phyloP scores from a whole-genome alignment of 768 basidiomycete genomes.

The Asterophora lycoperdoides region DNA sequence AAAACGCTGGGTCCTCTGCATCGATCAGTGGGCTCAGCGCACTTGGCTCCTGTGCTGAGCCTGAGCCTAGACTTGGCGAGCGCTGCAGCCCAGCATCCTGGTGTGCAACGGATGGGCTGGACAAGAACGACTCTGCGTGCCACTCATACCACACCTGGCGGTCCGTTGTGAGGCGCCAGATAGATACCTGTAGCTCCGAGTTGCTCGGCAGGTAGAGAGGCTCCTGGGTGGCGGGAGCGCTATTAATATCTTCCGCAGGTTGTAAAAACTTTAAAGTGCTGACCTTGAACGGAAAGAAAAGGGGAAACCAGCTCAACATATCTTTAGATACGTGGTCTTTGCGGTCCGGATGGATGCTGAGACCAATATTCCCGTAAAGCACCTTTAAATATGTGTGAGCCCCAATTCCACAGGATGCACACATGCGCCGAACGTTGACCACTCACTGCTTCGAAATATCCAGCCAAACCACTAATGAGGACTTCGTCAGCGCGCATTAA shows the following conservation, averaged over 20 bases:
- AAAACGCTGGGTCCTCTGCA: constrained; percentile 42
- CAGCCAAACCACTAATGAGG: constrained; percentile 68
- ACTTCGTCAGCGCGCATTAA: constrained; percentile 1
- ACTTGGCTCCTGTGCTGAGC: too few species aligned
- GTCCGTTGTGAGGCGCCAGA: constrained; percentile 91
- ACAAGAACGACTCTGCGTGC: constrained; percentile 91
- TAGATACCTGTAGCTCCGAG: constrained; percentile 86
- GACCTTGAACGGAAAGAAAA: constrained; percentile 90
- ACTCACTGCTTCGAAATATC: constrained; percentile 87
- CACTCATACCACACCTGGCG: constrained; percentile 98
- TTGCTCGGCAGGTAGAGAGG: constrained; percentile 91
- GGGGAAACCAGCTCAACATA: constrained; percentile 99
- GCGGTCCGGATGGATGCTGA: constrained; percentile 91
- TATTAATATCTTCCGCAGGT: neutral
- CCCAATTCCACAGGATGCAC: neutral
- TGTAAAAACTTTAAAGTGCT: constrained; percentile 1
- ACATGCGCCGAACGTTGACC: neutral
- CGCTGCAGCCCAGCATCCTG: constrained; percentile 25
- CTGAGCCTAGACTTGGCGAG: constrained; percentile 2
- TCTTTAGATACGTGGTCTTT: constrained; percentile 86
- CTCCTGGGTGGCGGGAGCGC: constrained; percentile 53
- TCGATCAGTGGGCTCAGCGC: constrained; percentile 70
- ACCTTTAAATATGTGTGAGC: constrained; percentile 29
- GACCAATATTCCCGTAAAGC: constrained; percentile 82
- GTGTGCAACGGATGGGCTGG: constrained; percentile 40